These are phyloP conservation scores for Neckera pumila DNA, from an alignment of 225 moss, liverwort and hornwort species.

Conservation along the genomic window DNA sequence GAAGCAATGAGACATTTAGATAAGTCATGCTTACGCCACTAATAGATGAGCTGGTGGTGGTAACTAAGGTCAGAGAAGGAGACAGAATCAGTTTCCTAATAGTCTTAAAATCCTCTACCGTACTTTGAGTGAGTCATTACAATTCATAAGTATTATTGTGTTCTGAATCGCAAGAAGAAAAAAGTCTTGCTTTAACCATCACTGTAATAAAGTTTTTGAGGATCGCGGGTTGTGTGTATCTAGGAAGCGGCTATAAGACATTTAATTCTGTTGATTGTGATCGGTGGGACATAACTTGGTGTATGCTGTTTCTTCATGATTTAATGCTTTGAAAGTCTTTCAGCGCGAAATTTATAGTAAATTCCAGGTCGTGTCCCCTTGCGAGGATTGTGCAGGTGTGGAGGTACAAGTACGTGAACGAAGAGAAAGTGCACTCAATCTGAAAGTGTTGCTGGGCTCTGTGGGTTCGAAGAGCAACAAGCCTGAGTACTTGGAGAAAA, in stretches of 20 bases:
- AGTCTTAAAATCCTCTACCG: neutral
- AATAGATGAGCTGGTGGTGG: neutral
- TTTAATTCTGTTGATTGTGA: neutral
- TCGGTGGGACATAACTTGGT: neutral
- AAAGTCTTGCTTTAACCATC: neutral
- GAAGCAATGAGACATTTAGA: neutral
- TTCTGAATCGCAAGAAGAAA: neutral
- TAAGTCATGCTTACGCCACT: neutral
- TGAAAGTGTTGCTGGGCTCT: conserved; percentile 51
- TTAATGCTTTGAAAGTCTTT: neutral
- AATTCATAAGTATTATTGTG: neutral
- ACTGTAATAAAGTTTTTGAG: neutral
- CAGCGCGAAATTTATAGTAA: neutral
- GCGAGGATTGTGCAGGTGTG: neutral
- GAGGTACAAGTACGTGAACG: neutral
- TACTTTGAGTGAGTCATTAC: neutral
- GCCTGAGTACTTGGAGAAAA: conserved; percentile 52
- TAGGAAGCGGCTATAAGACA: neutral
- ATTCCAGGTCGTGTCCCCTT: neutral
- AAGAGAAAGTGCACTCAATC: conserved; percentile 1
- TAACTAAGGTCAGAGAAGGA: neutral
- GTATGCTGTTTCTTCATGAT: neutral
- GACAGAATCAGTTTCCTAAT: neutral
- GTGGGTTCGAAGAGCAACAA: conserved; percentile 76
- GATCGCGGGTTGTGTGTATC: neutral